Percentiles rank a stretch among this genome's conserved stretches.
phyloP scores from a whole-genome alignment of 1,284 basidiomycete species.

The Ganoderma multipileum region DNA sequence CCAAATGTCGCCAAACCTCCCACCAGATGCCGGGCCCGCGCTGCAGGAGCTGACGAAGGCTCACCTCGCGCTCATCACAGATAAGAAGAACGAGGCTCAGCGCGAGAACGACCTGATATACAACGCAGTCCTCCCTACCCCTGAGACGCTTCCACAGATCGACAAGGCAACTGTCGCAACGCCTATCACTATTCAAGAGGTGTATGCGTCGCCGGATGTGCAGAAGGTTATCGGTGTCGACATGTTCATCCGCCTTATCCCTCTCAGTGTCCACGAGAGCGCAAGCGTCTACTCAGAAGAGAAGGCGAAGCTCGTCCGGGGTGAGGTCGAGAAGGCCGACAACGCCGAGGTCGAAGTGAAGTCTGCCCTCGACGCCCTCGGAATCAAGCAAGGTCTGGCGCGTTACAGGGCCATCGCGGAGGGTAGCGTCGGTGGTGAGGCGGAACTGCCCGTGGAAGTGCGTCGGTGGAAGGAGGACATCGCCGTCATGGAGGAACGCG shows the following conservation, averaged over 20 bases:
- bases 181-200: conserved; percentile 70
- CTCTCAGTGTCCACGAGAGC: conserved; percentile 94
- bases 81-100: conserved; percentile 78
- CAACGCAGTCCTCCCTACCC: conserved; percentile 89
- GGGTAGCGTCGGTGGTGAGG: conserved; percentile 69
- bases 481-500: conserved; percentile 65
- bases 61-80: conserved; percentile 80
- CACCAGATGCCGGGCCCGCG: conserved; percentile 83
- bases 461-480: conserved; percentile 84
- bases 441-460: conserved; percentile 79
- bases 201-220: conserved; percentile 91
- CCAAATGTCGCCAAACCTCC: conserved; percentile 83
- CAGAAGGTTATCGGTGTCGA: conserved; percentile 96
- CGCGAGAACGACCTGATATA: conserved; percentile 98
- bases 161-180: conserved; percentile 41
- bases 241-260: conserved; percentile 89
- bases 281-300: conserved; percentile 98
- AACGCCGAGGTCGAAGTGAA: conserved; percentile 82
- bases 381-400: conserved; percentile 79
- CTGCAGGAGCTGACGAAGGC: conserved; percentile 86
- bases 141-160: conserved; percentile 75
- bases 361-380: conserved; percentile 84
- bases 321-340: conserved; percentile 89
- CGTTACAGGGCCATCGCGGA: conserved; percentile 83
- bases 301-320: conserved; percentile 95